Conservation (phyloP, 2,329 filamentous ascomycete species). For the Xylaria sp. region DNA sequence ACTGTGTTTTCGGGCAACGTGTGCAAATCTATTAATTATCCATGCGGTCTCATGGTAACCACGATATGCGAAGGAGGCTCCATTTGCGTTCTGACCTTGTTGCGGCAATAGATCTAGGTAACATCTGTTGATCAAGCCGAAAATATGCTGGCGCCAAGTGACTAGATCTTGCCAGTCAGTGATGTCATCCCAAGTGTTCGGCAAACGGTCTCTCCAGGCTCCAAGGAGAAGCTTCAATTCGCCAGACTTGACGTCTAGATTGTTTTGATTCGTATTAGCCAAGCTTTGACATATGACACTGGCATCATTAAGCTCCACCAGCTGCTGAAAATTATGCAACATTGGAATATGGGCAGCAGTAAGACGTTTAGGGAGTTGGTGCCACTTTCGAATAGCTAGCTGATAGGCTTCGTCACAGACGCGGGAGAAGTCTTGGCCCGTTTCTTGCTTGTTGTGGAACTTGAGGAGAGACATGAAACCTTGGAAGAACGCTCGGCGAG, state of each 20-base stretch:
- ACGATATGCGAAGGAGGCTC: constrained; percentile 94
- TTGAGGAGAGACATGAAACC: constrained; percentile 97
- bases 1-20: constrained; percentile 96
- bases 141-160: constrained; percentile 99
- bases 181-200: constrained; percentile 99
- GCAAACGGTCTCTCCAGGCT: constrained; percentile 93
- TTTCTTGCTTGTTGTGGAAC: constrained; percentile 89
- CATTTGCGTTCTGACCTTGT: constrained; percentile 82
- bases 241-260: constrained; percentile 92
- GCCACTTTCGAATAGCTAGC: constrained; percentile 97
- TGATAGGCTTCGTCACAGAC: constrained; percentile 98
- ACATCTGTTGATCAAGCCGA: constrained; percentile 93
- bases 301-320: constrained; percentile 97
- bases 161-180: constrained; percentile 99
- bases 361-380: constrained; percentile 92
- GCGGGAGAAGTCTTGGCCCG: constrained; percentile 81
- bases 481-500: constrained; percentile 94
- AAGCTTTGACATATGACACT: constrained; percentile 96
- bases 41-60: constrained; percentile 99
- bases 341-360: constrained; percentile 96
- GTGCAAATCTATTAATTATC: constrained; percentile 99
- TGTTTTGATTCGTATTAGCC: constrained; percentile 81
- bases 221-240: constrained; percentile 94
- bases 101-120: constrained; percentile 88
- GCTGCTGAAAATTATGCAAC: constrained; percentile 95